Conservation (phyloP, 441 rosid genomes). For the Viola pubescens region DNA sequence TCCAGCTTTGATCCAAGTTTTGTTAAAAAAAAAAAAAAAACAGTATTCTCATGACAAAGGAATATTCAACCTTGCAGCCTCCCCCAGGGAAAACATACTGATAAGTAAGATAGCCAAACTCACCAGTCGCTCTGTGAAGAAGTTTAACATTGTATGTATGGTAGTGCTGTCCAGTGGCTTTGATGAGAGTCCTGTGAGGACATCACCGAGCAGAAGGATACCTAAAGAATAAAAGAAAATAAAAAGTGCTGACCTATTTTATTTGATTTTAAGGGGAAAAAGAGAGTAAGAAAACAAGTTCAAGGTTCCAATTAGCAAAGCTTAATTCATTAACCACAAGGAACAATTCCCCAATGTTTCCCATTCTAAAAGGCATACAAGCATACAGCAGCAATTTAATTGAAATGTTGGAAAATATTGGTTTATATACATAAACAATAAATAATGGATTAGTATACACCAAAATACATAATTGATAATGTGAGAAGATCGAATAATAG, state of each 20-base stretch:
- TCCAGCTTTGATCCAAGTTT: too few species aligned
- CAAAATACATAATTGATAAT: too few species aligned
- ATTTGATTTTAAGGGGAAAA: not conserved
- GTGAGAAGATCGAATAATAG: too few species aligned
- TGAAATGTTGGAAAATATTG: too few species aligned
- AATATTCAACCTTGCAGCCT: not conserved
- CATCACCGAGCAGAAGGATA: constrained; percentile 74
- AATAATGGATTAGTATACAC: too few species aligned
- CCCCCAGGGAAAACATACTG: not conserved
- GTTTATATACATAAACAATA: too few species aligned
- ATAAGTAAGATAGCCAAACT: constrained; percentile 23
- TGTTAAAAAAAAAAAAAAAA: not conserved
- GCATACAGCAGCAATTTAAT: too few species aligned
- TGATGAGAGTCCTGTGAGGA: constrained; percentile 39
- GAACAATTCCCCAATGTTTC: not conserved
- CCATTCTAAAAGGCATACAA: not conserved
- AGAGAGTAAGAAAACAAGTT: not conserved
- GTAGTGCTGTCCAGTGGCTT: constrained; percentile 52
- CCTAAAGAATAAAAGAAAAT: constrained; percentile 33
- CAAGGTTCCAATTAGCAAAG: not conserved
- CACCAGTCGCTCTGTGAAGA: constrained; percentile 80
- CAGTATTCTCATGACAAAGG: not conserved
- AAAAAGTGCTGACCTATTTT: not conserved
- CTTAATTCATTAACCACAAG: not conserved
- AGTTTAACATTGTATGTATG: constrained; percentile 49